Conservation (phyloP, 192 early-diverging fungal genomes). For the Neocallimastix lanati region DNA sequence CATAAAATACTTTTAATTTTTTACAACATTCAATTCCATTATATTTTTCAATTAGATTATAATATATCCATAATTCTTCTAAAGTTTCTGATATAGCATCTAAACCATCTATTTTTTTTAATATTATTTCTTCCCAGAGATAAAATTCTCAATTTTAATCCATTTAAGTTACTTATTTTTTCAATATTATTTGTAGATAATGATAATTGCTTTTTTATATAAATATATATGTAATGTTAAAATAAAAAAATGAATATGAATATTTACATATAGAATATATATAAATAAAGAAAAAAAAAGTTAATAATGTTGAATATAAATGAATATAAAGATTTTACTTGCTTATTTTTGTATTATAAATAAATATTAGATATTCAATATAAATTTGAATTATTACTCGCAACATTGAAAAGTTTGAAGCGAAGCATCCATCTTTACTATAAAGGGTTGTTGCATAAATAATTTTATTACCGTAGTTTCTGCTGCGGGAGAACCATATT, state of each 20-base stretch:
- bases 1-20: conserved; percentile 36
- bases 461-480: conserved; percentile 22
- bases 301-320: too few relatives aligned
- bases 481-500: too few relatives aligned
- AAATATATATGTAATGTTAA: too few relatives aligned
- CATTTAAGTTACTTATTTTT: conserved; percentile 6
- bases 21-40: conserved; percentile 37
- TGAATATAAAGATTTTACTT: too few relatives aligned
- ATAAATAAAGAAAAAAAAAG: too few relatives aligned
- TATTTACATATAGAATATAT: too few relatives aligned
- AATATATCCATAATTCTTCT: conserved; percentile 34
- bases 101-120: conserved; percentile 36
- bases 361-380: too few relatives aligned
- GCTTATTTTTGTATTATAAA: too few relatives aligned
- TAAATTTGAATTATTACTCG: not conserved
- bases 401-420: conserved; percentile 9
- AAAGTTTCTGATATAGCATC: conserved; percentile 32
- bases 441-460: conserved; percentile 23
- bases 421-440: conserved; percentile 30
- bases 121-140: conserved; percentile 29
- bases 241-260: too few relatives aligned
- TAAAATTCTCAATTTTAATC: conserved; percentile 15
- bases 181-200: conserved; percentile 34
- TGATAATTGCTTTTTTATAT: conserved; percentile 18
- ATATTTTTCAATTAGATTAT: conserved; percentile 29